phyloP scores from a whole-genome alignment of 2,329 filamentous ascomycete species.

The Colletotrichum sansevieriae region DNA sequence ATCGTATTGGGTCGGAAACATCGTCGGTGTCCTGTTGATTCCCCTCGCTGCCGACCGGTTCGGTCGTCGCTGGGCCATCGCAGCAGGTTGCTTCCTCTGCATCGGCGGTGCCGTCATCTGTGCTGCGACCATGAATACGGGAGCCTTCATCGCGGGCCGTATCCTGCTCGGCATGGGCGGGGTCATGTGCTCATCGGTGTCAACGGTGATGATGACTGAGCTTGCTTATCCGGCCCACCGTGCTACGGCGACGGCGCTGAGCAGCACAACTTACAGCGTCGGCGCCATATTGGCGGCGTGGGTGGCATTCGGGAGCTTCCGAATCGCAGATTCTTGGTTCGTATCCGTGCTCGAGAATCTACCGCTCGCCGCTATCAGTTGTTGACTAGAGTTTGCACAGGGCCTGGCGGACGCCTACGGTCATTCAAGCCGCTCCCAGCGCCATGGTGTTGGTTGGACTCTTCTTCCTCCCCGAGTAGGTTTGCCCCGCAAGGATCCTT shows the following conservation, averaged over 20 bases:
- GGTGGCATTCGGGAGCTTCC: conserved; percentile 52
- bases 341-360: background rate
- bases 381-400: background rate
- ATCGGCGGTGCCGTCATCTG: conserved; percentile 55
- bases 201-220: conserved; percentile 59
- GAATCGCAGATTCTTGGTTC: conserved; percentile 35
- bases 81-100: conserved; percentile 49
- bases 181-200: conserved; percentile 61
- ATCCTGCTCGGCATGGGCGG: conserved; percentile 58
- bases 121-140: conserved; percentile 56
- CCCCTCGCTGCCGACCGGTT: conserved; percentile 49
- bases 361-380: background rate
- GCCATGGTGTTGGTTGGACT: conserved; percentile 37
- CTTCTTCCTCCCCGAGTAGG: conserved; percentile 37
- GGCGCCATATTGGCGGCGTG: conserved; percentile 56
- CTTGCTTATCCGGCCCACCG: conserved; percentile 39
- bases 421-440: conserved; percentile 31
- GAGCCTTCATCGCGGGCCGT: conserved; percentile 57
- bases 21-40: conserved; percentile 58
- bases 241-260: conserved; percentile 50
- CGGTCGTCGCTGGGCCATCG: conserved; percentile 50
- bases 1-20: conserved; percentile 54
- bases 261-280: conserved; percentile 52
- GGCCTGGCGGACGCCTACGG: conserved; percentile 35
- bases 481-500: background rate